Base-by-base conservation (phyloP, 345 rosid genomes). In the Hibiscus mutabilis region DNA sequence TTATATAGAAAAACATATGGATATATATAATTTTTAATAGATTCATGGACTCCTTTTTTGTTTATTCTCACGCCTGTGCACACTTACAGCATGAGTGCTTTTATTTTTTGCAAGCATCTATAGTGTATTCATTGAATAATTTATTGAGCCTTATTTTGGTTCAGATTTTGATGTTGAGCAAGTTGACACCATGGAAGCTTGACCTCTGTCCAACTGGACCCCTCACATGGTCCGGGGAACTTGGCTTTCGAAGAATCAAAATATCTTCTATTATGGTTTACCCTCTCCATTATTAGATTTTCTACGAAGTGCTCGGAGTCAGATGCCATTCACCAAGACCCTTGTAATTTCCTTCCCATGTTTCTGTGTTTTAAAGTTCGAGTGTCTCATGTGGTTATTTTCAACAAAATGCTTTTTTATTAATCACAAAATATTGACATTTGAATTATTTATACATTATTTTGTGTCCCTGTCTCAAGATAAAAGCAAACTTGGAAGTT, bases 161-260 rank as follows among this genome's bases (percentile, higher is more conserved):
- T 81, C 83, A 91, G 97, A 94, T 83, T 80, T 94, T 75, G 96
- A 86, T 82, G 83, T 63, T 80, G 80, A 78, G 15, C 74, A 74
- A 53, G 73, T 56, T 61, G 89, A 77, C 72, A 59, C 73, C 33
- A 47, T 60, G 35, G 87, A 84, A 70, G 84, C 66, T 5, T 33
- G 80, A 58, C 58, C 82, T 12, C 56, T 64, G 44, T 79, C 78
- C 58, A 77, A 75, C 58, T 81, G 89, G 89, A 83, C 82, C 70
- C 64, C 84, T 77, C 97, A 95, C 84, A 92, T 92, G 99, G 86
- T 95, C 62, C 87, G 97, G 42, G 97, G 93, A 64, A 95, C 97
- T 62, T 95, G 97, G 97, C 79, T 90, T 52, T 92, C 97, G 22
- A 84, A 77, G 21, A 86, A 86, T 75, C 92, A 87, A 51, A 18